Base-by-base conservation (phyloP, 164 flowering plant genomes). In the Vitis labrusca region DNA sequence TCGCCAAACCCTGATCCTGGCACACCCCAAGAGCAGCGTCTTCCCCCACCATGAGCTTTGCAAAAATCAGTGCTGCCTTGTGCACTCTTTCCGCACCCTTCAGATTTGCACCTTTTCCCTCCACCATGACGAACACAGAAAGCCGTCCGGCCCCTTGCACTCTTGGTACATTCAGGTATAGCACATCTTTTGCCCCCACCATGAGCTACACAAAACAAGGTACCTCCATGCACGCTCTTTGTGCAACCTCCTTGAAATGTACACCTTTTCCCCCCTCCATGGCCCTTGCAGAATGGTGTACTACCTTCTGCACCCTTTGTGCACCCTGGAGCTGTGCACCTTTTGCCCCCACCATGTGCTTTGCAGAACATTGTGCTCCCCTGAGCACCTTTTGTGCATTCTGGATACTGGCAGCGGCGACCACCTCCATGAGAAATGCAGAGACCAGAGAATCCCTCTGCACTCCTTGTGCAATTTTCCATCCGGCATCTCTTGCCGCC, bases 401-500 rank as follows among this genome's bases (percentile, higher is more conserved):
- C 85, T 0, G 80, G 71, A 58, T 71, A 79, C 72, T 86, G 95
- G 77, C 98, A 94, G 49, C 97, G 81, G 8, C 97, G 83, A 15
- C 98, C 97, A 47, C 98, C 98, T 50, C 98, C 98, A 81, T 94
- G 98, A 7, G 97, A 89, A 67, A 94, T 94, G 80, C 98, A 94
- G 30, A 92, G 97, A 23, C 98, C 98, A 29, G 97, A 91, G 54
- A 87, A 82, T 15, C 98, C 98, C 75, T 92, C 97, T 5, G 98
- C 98, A 79, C 97, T 92, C 76, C 82, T 91, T 3, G 90, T 91
- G 81, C 98, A 94, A 50, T 85, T 83, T 58, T 92, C 97, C 37
- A 50, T 78, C 73, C 85, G 90, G 80, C 98, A 94, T 78, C 98
- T 83, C 85, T 92, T 94, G 54, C 97, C 98, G n/a, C 98, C 98